Conservation (phyloP, 345 rosid species). For the Eucalyptus regnans region DNA sequence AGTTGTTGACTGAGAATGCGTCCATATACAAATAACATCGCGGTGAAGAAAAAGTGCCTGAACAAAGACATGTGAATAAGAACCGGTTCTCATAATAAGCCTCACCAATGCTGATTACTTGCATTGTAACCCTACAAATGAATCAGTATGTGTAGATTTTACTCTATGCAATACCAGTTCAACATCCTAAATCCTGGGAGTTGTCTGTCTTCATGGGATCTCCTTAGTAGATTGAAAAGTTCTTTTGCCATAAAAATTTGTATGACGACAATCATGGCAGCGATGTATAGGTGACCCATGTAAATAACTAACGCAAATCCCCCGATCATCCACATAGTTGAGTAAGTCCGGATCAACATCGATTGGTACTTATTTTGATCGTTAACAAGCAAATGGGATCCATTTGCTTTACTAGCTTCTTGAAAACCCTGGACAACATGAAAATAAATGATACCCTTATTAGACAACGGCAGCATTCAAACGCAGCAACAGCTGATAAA, state of each 20-base stretch:
- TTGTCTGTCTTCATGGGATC: constrained; percentile 69
- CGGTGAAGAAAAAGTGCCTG: constrained; percentile 98
- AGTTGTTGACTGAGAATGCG: constrained; percentile 91
- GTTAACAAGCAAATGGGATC: constrained; percentile 46
- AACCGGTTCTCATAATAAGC: neutral
- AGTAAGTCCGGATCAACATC: constrained; percentile 64
- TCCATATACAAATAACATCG: constrained; percentile 92
- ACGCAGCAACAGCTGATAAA: neutral
- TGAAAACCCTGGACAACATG: constrained; percentile 29
- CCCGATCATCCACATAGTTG: constrained; percentile 91
- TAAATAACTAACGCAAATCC: constrained; percentile 71
- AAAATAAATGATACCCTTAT: neutral
- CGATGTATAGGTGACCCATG: constrained; percentile 94
- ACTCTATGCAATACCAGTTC: constrained; percentile 48
- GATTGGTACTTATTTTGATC: constrained; percentile 76
- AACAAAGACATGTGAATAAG: neutral
- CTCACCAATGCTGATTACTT: neutral
- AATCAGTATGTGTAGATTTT: neutral
- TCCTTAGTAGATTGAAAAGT: constrained; percentile 76
- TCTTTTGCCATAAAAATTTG: constrained; percentile 93
- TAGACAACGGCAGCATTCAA: neutral
- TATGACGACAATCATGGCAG: constrained; percentile 95
- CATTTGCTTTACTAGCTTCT: constrained; percentile 50
- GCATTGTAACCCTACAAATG: neutral
- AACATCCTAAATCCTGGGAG: constrained; percentile 84